These are phyloP conservation scores for Nigrograna mackinnonii DNA, from an alignment of 2,329 filamentous ascomycete genomes.

Conservation along the genomic window DNA sequence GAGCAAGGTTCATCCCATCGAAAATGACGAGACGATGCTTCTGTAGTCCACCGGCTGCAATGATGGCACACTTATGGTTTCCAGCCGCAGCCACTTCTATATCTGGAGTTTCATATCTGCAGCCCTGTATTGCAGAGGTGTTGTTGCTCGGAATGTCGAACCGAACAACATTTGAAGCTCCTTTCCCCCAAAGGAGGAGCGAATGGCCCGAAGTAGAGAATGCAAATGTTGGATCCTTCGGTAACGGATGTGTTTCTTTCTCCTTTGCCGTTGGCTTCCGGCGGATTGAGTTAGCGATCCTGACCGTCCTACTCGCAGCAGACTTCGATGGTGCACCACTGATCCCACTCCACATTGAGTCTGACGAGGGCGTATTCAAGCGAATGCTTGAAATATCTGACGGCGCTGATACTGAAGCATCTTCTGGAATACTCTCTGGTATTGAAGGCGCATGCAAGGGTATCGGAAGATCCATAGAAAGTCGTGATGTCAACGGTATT, in stretches of 20 bases:
- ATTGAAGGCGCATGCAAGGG: slow-evolving; percentile 17
- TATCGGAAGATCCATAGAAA: slow-evolving; percentile 27
- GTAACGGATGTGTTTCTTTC: slow-evolving; percentile 19
- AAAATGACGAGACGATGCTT: slow-evolving; percentile 28
- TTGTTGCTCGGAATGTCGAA: slow-evolving; percentile 33
- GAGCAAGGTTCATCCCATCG: slow-evolving; percentile 21
- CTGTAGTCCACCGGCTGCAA: slow-evolving; percentile 23
- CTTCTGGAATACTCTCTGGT: slow-evolving; percentile 8
- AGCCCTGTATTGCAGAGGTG: slow-evolving; percentile 25
- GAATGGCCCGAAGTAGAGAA: slow-evolving; percentile 33
- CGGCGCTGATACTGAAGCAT: slow-evolving; percentile 10
- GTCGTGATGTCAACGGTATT: slow-evolving; percentile 19
- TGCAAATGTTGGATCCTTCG: slow-evolving; percentile 31
- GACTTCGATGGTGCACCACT: slow-evolving; percentile 22
- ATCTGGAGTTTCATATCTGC: slow-evolving; percentile 34
- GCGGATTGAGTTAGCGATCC: slow-evolving; percentile 25
- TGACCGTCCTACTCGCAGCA: slow-evolving; percentile 18
- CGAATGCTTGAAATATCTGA: slow-evolving; percentile 16
- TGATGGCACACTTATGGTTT: slow-evolving; percentile 34
- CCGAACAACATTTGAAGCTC: slow-evolving; percentile 20
- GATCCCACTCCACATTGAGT: slow-evolving; percentile 16
- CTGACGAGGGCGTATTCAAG: slow-evolving; percentile 15
- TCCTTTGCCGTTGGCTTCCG: slow-evolving; percentile 19
- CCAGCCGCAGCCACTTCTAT: slow-evolving; percentile 38
- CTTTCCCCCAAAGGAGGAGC: slow-evolving; percentile 22